Percentiles rank a stretch among this genome's conserved stretches.
Evolutionary conservation across 116 monocot genomes (phyloP).

Genomic region (Zostera marina): DNA sequence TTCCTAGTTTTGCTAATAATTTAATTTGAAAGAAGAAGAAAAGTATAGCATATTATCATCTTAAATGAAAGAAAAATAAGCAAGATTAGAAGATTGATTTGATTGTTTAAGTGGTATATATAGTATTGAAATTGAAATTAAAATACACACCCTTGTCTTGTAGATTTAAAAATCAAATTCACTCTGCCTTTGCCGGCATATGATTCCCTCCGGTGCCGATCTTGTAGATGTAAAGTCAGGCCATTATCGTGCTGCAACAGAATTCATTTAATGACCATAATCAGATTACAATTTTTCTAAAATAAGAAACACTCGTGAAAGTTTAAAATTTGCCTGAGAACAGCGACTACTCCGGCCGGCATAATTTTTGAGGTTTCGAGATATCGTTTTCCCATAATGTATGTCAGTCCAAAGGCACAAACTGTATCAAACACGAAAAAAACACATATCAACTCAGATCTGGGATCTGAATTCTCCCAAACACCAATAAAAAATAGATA

Average conservation of each 20-base stretch:
- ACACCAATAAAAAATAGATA: not conserved
- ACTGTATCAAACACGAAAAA: conserved; percentile 18
- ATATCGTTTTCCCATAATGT: conserved; percentile 81
- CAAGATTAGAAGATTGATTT: too few species aligned
- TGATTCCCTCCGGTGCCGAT: conserved; percentile 16
- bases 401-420: conserved; percentile 53
- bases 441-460: not conserved
- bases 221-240: conserved; percentile 13
- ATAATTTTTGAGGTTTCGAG: conserved; percentile 77
- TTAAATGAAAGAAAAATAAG: too few species aligned
- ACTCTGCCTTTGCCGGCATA: conserved; percentile 9
- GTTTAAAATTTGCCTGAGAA: too few species aligned
- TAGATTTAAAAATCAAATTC: not conserved
- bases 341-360: conserved; percentile 76
- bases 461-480: too few species aligned
- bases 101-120: too few species aligned
- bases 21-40: too few species aligned
- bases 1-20: too few species aligned
- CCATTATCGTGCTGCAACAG: conserved; percentile 13
- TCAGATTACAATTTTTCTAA: not conserved
- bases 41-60: too few species aligned
- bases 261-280: not conserved
- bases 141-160: too few species aligned
- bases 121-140: too few species aligned
- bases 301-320: too few species aligned